phyloP scores from a whole-genome alignment of 306 rosid species.

The Rosa rugosa region DNA sequence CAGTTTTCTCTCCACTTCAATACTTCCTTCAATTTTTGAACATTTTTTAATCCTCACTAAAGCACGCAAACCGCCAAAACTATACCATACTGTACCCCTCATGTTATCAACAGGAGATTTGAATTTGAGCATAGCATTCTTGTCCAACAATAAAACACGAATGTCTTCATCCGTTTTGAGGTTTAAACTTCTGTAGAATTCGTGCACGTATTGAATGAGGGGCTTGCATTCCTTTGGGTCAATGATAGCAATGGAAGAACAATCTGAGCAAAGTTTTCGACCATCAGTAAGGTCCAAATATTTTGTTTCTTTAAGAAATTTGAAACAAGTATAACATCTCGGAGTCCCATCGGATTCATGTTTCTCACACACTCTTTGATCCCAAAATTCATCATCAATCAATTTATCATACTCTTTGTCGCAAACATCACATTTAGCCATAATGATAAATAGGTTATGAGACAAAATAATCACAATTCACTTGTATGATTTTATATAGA shows the following conservation, averaged over 20 bases:
- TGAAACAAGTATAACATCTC: neutral
- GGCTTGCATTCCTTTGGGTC: neutral
- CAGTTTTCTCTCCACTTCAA: neutral
- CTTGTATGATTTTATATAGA: too few relatives aligned
- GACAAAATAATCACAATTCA: too few relatives aligned
- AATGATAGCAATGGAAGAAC: neutral
- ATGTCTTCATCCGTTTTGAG: neutral
- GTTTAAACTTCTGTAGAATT: neutral
- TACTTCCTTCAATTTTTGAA: neutral
- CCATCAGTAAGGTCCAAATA: neutral
- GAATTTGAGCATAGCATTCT: neutral
- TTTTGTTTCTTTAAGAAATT: neutral
- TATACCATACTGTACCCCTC: too few relatives aligned
- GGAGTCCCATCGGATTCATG: neutral
- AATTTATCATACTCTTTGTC: neutral
- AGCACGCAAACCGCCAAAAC: too few relatives aligned
- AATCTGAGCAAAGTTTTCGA: neutral
- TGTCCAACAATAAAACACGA: neutral
- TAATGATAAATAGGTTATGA: neutral
- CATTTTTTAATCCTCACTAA: neutral
- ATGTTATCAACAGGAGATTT: fast-evolving
- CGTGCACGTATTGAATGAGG: neutral
- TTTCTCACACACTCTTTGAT: neutral
- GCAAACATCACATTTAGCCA: neutral
- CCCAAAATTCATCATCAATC: neutral